These are phyloP conservation scores for Coemansia interrupta DNA, from an alignment of 192 early-diverging fungal genomes.

Conservation along the genomic window DNA sequence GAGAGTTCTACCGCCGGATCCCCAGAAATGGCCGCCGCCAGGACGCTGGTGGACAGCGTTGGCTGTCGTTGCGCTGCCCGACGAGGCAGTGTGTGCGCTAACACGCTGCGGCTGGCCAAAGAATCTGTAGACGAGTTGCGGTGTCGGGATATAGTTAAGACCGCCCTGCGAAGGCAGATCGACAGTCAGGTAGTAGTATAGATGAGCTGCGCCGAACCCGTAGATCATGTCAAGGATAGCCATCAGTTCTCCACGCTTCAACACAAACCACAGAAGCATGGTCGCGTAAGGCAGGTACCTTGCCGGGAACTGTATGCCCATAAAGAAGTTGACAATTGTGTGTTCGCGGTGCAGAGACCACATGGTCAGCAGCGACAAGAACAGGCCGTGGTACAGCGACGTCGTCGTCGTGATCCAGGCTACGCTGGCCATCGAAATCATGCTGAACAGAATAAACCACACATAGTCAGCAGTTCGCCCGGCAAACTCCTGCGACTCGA, in stretches of 20 bases:
- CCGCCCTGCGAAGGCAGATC: conserved; percentile 67
- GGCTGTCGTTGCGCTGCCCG: conserved; percentile 17
- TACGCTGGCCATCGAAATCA: conserved; percentile 11
- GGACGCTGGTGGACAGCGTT: conserved; percentile 25
- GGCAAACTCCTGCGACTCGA: conserved; percentile 66
- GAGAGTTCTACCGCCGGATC: conserved; percentile 51
- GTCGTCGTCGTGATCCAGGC: conserved; percentile 29
- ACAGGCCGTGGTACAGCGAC: conserved; percentile 52
- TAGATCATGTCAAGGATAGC: conserved; percentile 49
- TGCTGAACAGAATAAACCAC: conserved; percentile 67
- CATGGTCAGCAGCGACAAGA: conserved; percentile 66
- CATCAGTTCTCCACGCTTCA: conserved; percentile 40
- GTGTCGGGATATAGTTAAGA: conserved; percentile 63
- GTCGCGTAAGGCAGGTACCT: conserved; percentile 76
- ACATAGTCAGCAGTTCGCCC: conserved; percentile 75
- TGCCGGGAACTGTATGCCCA: conserved; percentile 70
- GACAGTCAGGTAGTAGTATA: conserved; percentile 71
- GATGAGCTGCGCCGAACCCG: conserved; percentile 66
- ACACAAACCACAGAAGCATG: conserved; percentile 56
- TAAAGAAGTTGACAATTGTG: conserved; percentile 62
- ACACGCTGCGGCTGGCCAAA: conserved; percentile 44
- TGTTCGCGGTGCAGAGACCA: conserved; percentile 68
- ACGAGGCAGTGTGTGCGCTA: conserved; percentile 10
- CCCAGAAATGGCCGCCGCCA: conserved; percentile 55
- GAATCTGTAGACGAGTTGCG: conserved; percentile 55